These are phyloP conservation scores for Pyrenophora tritici-repentis DNA, from an alignment of 2,329 filamentous ascomycete genomes.

Conservation along the genomic window DNA sequence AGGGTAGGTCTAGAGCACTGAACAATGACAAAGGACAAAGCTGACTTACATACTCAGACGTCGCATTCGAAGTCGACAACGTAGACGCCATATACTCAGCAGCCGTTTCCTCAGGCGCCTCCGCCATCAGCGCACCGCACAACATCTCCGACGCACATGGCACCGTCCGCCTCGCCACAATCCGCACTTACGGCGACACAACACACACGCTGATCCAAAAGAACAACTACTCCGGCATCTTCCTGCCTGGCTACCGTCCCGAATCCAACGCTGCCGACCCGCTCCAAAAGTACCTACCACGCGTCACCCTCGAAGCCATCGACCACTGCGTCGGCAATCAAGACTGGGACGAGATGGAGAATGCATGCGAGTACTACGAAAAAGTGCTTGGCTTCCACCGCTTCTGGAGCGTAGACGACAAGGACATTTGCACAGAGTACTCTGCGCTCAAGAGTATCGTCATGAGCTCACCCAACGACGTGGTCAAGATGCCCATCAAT, in stretches of 20 bases:
- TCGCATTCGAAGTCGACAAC: slow-evolving; percentile 92
- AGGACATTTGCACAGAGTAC: slow-evolving; percentile 90
- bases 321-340: slow-evolving; percentile 99
- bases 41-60: slow-evolving; percentile 59
- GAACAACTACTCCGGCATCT: slow-evolving; percentile 70
- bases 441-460: slow-evolving; percentile 86
- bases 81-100: slow-evolving; percentile 78
- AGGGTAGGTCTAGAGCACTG: slow-evolving; percentile 50
- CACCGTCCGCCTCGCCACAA: slow-evolving; percentile 73
- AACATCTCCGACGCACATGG: slow-evolving; percentile 64
- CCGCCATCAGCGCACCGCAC: slow-evolving; percentile 66
- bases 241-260: slow-evolving; percentile 80
- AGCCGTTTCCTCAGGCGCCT: slow-evolving; percentile 69
- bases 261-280: slow-evolving; percentile 54
- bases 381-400: slow-evolving; percentile 88
- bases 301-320: slow-evolving; percentile 71
- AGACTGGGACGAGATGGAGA: slow-evolving; percentile 87
- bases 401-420: slow-evolving; percentile 97
- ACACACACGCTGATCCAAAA: slow-evolving; percentile 89
- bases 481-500: slow-evolving; percentile 98
- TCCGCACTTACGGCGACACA: slow-evolving; percentile 92
- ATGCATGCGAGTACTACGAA: slow-evolving; percentile 75
- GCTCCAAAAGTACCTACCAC: slow-evolving; percentile 60
- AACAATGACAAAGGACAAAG: neutral
- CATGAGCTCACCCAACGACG: slow-evolving; percentile 82